phyloP scores from a whole-genome alignment of 257 asterid species.

The Anisodus acutangulus region DNA sequence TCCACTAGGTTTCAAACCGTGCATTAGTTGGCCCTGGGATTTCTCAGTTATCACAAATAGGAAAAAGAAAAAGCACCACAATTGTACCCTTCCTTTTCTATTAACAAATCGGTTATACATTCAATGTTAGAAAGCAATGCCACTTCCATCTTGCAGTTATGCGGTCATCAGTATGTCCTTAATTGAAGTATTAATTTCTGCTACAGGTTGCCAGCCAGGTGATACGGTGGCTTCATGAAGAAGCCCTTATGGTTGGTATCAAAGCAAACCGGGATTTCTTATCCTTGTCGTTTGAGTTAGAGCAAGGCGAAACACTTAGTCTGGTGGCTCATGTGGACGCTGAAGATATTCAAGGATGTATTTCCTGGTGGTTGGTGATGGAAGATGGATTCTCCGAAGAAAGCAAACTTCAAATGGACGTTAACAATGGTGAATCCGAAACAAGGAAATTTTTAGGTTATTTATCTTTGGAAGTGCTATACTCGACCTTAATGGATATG shows the following conservation, averaged over 20 bases:
- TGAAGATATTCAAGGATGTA: constrained; percentile 78
- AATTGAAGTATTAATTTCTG: not conserved
- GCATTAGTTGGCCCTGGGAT: not conserved
- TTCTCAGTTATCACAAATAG: not conserved
- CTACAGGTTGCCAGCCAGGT: constrained; percentile 84
- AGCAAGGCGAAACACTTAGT: constrained; percentile 70
- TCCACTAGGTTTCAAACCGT: not conserved
- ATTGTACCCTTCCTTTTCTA: constrained; percentile 6
- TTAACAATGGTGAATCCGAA: constrained; percentile 54
- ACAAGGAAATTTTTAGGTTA: constrained; percentile 77
- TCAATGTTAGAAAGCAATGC: not conserved
- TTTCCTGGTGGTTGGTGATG: constrained; percentile 90
- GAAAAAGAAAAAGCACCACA: not conserved
- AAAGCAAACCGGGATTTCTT: constrained; percentile 78
- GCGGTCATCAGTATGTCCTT: not conserved
- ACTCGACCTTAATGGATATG: constrained; percentile 77
- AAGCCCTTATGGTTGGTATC: constrained; percentile 75
- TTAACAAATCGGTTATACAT: not conserved
- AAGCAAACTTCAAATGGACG: constrained; percentile 53
- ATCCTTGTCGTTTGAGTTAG: constrained; percentile 85
- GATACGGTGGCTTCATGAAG: constrained; percentile 89
- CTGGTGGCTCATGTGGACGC: constrained; percentile 89
- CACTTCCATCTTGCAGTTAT: not conserved
- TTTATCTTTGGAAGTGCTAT: constrained; percentile 67
- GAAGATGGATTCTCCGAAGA: constrained; percentile 65